Conservation (phyloP, 1,139 yeast genomes). For the Kodamaea sp. region DNA sequence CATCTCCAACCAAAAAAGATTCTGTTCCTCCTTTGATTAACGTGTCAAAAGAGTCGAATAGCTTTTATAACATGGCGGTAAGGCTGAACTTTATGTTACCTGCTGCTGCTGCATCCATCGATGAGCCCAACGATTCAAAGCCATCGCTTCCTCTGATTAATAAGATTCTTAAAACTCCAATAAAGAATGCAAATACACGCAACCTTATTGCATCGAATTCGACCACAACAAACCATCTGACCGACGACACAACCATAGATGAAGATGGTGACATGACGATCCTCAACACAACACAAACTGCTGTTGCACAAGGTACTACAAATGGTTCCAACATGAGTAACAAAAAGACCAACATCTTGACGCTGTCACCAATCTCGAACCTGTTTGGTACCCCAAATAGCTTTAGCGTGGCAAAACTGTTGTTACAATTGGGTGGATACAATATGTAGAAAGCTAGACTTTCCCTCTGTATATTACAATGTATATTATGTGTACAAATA, state of each 20-base stretch:
- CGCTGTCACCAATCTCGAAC: slow-evolving; percentile 33
- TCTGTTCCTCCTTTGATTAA: slow-evolving; percentile 11
- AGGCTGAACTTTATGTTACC: slow-evolving; percentile 5
- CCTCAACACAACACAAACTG: slow-evolving; percentile 16
- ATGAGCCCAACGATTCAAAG: background rate
- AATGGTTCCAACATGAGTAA: slow-evolving; percentile 3
- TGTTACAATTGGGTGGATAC: slow-evolving; percentile 40
- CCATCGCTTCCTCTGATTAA: slow-evolving; percentile 36
- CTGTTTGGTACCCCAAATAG: slow-evolving; percentile 49
- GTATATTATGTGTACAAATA: too few species aligned
- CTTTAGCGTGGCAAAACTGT: slow-evolving; percentile 46
- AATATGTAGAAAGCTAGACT: slow-evolving; percentile 2
- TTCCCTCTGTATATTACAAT: too few species aligned
- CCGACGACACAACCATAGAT: slow-evolving; percentile 37
- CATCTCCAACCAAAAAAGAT: slow-evolving; percentile 11
- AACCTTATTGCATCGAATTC: slow-evolving; percentile 20
- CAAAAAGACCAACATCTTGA: slow-evolving; percentile 11
- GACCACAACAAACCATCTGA: slow-evolving; percentile 15
- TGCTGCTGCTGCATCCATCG: slow-evolving; percentile 7
- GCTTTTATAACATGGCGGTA: slow-evolving; percentile 5
- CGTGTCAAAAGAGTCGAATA: slow-evolving; percentile 7
- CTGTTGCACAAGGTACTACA: slow-evolving; percentile 5
- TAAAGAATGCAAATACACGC: slow-evolving; percentile 31
- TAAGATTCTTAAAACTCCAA: slow-evolving; percentile 46
- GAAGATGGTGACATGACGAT: slow-evolving; percentile 28